Evolutionary conservation across 208 protist genomes (phyloP).

Genomic region (Ichthyophonus hoferi): DNA sequence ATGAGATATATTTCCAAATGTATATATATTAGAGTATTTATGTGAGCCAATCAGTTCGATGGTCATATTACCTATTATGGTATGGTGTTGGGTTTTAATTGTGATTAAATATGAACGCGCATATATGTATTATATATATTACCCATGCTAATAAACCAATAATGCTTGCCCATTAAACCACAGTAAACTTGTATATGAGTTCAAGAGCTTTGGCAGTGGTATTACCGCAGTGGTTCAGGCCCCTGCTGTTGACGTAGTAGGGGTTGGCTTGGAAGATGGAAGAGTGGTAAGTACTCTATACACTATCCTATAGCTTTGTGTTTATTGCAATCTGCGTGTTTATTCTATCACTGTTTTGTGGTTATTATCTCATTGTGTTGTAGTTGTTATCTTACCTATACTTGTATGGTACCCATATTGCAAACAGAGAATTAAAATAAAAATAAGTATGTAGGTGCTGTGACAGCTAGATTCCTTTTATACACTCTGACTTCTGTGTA

Average conservation of each 20-base stretch:
- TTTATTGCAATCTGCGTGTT: too few relatives aligned
- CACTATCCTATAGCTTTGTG: too few relatives aligned
- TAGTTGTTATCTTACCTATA: too few relatives aligned
- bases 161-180: background rate
- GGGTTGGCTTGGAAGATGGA: conserved; percentile 36
- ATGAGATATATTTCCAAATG: background rate
- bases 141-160: background rate
- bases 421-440: too few relatives aligned
- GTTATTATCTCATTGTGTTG: too few relatives aligned
- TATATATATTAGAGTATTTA: background rate
- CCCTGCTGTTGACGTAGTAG: conserved; percentile 47
- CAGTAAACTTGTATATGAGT: conserved; percentile 23
- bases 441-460: too few relatives aligned
- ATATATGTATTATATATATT: background rate
- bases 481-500: too few relatives aligned
- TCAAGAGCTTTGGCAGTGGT: background rate
- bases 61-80: background rate
- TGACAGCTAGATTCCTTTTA: too few relatives aligned
- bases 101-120: background rate
- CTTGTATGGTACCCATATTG: too few relatives aligned
- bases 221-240: conserved; percentile 41
- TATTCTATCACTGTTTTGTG: too few relatives aligned
- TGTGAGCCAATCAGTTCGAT: background rate
- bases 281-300: conserved; percentile 25
- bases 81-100: background rate